Percentiles rank a stretch among this genome's conserved stretches.
These are phyloP conservation scores for Moricandia moricandioides DNA, from an alignment of 345 rosid genomes.

Conservation along the genomic window DNA sequence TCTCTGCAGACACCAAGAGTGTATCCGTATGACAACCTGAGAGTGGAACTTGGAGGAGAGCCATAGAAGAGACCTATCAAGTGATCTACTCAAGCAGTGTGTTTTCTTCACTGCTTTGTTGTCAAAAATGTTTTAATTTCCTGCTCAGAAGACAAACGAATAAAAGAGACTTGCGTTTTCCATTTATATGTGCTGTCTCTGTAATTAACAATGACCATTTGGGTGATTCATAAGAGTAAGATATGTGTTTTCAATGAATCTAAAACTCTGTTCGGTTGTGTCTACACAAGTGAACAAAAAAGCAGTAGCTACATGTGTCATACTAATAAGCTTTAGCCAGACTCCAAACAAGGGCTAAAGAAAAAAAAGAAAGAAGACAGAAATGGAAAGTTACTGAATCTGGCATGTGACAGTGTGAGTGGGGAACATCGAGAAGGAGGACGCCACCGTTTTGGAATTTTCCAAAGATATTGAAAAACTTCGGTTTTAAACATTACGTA, in stretches of 20 bases:
- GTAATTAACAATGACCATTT: conserved; percentile 30
- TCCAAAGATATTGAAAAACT: background rate
- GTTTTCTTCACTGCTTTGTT: conserved; percentile 13
- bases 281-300: background rate
- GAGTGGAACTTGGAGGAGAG: conserved; percentile 97
- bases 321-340: background rate
- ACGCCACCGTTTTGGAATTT: background rate
- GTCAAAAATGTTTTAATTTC: conserved; percentile 5
- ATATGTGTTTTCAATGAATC: conserved; percentile 8
- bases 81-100: background rate
- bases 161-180: conserved; percentile 4
- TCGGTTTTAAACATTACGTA: background rate
- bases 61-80: conserved; percentile 39
- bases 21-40: conserved; percentile 92
- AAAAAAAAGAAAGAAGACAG: background rate
- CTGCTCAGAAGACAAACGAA: conserved; percentile 25
- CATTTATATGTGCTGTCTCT: conserved; percentile 7
- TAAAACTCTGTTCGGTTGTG: background rate
- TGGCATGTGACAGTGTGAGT: background rate
- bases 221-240: conserved; percentile 16
- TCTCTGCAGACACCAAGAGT: conserved; percentile 74
- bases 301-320: conserved; percentile 5
- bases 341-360: background rate
- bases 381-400: background rate
- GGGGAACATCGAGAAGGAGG: background rate